Base-by-base conservation (phyloP, 495 filamentous ascomycete species). In the Chaetomium tenue region DNA sequence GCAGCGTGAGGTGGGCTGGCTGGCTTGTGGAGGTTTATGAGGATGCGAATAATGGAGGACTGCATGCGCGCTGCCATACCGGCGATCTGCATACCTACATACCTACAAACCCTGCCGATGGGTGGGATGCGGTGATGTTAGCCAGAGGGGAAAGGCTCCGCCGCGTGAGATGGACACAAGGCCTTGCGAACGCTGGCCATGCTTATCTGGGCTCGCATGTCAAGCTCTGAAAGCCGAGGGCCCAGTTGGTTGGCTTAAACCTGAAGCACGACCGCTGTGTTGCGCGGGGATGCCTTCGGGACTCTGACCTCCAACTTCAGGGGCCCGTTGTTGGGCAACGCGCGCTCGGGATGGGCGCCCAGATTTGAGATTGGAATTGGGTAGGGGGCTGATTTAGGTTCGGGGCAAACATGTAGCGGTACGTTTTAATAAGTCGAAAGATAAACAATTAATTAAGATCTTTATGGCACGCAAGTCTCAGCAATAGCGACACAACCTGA, bases 1-100 rank as follows among this genome's bases (percentile, higher is more conserved):
- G 94, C 94, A 3, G 87, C 76, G 65, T 90, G 82, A 87, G 53
- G 2, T 2, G 2, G 28, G 28, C 6, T 9, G 18, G 54, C 44
- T 47, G 6, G 44, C 15, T 5, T 50, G 46, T 2, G 46, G 18
- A 4, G 18, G 4, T 20, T 22, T 7, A 15, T 23, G n/a, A 12
- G n/a, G 13, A 44, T 44, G 40, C 40, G 40, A 16, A 37, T 28
- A 23, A 37, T 12, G 30, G 25, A 55, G 44, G 9, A 20, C 20
- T 26, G 2, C 7, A 30, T 52, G 25, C 46, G 18, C 20, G 46
- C 20, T 23, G n/a, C n/a, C 1, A 8, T 11, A 12, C 33, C 9
- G 1, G 33, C 33, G 5, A 37, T 8, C 33, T 1, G 11, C 33
- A 7, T 12, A 37, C 1, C 33, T 37, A 8, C 33, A 2, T 6